A percentile compares a stretch with the other conserved stretches of the same genome.
Evolutionary conservation across 768 basidiomycete species (phyloP).

Genomic region (Agaricus blazei): DNA sequence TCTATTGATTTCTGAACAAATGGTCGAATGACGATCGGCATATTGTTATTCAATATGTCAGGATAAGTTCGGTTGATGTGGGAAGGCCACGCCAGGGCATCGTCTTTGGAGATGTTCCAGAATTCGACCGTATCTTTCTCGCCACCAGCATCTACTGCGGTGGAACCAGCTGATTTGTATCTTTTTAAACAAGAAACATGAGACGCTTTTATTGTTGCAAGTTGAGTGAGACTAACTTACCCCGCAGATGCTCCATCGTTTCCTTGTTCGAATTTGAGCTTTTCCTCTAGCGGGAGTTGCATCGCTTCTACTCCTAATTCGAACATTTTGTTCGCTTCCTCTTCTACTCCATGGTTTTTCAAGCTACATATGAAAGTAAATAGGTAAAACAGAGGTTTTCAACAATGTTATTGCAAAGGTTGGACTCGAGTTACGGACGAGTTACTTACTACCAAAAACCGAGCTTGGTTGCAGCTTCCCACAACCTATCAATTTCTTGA

Average conservation of each 20-base stretch:
- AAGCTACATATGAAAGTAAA: conserved; percentile 26
- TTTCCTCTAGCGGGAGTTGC: conserved; percentile 48
- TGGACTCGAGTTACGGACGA: background rate
- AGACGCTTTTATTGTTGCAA: too few relatives aligned
- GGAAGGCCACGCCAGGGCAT: conserved; percentile 55
- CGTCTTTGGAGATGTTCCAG: conserved; percentile 66
- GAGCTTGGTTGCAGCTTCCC: conserved; percentile 51
- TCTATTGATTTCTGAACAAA: conserved; percentile 56
- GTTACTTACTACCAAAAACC: conserved; percentile 64
- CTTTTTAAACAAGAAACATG: conserved; percentile 16
- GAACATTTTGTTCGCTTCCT: conserved; percentile 47
- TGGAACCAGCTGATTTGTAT: conserved; percentile 62
- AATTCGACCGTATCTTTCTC: conserved; percentile 55
- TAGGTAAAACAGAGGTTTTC: too few relatives aligned
- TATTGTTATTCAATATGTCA: conserved; percentile 39
- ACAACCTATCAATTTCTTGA: conserved; percentile 45
- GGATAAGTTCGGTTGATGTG: conserved; percentile 56
- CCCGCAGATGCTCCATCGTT: conserved; percentile 37
- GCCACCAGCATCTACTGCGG: conserved; percentile 57
- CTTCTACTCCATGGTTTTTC: conserved; percentile 51
- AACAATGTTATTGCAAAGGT: too few relatives aligned
- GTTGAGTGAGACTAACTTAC: conserved; percentile 17
- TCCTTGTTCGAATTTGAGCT: conserved; percentile 55
- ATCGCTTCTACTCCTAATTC: conserved; percentile 51
- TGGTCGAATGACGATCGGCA: conserved; percentile 42